These are phyloP conservation scores for Botrytis hyacinthi DNA, from an alignment of 2,329 filamentous ascomycete species.

Conservation along the genomic window DNA sequence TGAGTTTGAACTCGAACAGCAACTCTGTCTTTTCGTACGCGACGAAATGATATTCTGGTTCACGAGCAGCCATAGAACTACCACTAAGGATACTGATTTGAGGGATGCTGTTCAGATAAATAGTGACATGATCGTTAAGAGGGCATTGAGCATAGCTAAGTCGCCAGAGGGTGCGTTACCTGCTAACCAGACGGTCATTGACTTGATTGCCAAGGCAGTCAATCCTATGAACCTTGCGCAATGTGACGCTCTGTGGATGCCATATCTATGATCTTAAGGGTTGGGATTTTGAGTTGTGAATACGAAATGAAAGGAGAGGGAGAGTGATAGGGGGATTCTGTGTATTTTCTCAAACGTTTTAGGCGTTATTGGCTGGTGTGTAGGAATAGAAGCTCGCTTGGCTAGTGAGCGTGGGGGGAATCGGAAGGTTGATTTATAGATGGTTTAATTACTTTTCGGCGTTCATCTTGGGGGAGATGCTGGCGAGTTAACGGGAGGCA, in stretches of 20 bases:
- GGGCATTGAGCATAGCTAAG: slow-evolving; percentile 80
- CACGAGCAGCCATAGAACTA: slow-evolving; percentile 68
- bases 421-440: not conserved
- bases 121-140: slow-evolving; percentile 87
- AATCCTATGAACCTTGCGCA: slow-evolving; percentile 86
- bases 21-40: slow-evolving; percentile 88
- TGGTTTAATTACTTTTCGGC: not conserved
- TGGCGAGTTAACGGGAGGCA: not conserved
- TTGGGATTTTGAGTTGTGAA: not conserved
- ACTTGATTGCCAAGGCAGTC: slow-evolving; percentile 87
- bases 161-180: slow-evolving; percentile 72
- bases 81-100: slow-evolving; percentile 64
- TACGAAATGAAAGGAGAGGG: not conserved
- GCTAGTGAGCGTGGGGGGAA: not conserved
- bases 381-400: slow-evolving; percentile 15
- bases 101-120: slow-evolving; percentile 78
- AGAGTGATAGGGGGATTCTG: not conserved
- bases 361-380: slow-evolving; percentile 8
- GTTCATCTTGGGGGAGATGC: not conserved
- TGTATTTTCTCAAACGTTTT: not conserved
- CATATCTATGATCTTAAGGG: slow-evolving; percentile 65
- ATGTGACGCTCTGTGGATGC: slow-evolving; percentile 96
- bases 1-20: slow-evolving; percentile 87
- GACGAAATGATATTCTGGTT: slow-evolving; percentile 99
- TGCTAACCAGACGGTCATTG: slow-evolving; percentile 95